phyloP scores from a whole-genome alignment of 306 rosid genomes.

The Vachellia pachyceras region DNA sequence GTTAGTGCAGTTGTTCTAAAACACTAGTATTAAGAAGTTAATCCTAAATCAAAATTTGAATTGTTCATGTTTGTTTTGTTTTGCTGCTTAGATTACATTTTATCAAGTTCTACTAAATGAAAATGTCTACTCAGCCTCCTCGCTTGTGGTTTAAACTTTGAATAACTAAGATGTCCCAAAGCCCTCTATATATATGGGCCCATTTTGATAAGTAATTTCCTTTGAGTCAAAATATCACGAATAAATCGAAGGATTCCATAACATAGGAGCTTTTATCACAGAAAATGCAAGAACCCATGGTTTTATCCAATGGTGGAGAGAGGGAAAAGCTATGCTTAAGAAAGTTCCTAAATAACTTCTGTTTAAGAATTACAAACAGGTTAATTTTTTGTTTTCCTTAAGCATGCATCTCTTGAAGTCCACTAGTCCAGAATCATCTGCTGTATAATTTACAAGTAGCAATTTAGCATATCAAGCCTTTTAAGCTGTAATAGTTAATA shows the following conservation, averaged over 20 bases:
- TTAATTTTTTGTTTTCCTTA: neutral
- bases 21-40: neutral
- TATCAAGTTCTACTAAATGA: neutral
- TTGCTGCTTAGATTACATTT: neutral
- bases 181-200: neutral
- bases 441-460: constrained; percentile 20
- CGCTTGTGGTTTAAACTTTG: neutral
- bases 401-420: neutral
- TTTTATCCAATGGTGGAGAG: neutral
- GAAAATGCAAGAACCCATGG: neutral
- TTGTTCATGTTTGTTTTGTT: neutral
- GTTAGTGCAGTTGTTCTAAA: neutral
- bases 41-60: neutral
- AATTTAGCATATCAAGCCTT: constrained; percentile 20
- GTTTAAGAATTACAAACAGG: neutral
- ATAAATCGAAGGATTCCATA: constrained; percentile 1
- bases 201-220: neutral
- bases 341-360: neutral
- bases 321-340: neutral
- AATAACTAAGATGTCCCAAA: neutral
- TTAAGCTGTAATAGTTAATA: no score
- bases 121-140: neutral
- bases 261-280: neutral
- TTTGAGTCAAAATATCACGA: neutral
- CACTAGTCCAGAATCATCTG: neutral